Evolutionary conservation across 1,284 basidiomycete genomes (phyloP).

Genomic region (Trametes versicolor): DNA sequence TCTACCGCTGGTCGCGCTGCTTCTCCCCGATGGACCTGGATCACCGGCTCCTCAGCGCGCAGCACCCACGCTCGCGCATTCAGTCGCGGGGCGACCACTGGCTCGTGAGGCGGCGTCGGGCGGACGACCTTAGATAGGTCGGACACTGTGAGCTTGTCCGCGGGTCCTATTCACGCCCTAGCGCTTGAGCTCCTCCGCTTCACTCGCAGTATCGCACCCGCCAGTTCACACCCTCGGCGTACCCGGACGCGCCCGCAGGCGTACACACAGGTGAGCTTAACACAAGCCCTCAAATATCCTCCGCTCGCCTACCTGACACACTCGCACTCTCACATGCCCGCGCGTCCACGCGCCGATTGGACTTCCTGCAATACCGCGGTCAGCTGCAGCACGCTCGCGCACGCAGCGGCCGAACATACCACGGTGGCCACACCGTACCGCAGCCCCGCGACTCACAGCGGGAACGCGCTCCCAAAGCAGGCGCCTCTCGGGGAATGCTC

Average conservation of each 20-base stretch:
- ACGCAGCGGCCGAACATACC: slow-evolving; percentile 25
- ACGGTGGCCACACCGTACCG: slow-evolving; percentile 15
- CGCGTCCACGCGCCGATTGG: slow-evolving; percentile 8
- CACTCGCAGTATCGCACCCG: not conserved
- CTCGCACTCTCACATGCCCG: not conserved
- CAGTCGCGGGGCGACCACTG: not conserved
- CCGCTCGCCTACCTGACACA: not conserved
- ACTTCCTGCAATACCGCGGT: slow-evolving; percentile 22
- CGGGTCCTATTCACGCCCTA: not conserved
- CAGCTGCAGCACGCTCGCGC: slow-evolving; percentile 21
- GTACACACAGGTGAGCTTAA: not conserved
- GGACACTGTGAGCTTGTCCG: not conserved
- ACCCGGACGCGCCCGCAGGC: not conserved
- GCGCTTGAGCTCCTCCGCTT: not conserved
- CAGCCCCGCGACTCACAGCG: not conserved
- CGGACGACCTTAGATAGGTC: not conserved
- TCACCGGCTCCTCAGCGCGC: slow-evolving; percentile 15
- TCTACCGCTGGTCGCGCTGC: slow-evolving; percentile 23
- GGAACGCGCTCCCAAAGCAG: slow-evolving; percentile 22
- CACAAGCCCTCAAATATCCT: not conserved
- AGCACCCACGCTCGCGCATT: slow-evolving; percentile 2
- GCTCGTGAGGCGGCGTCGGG: not conserved
- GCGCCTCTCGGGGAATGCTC: slow-evolving; percentile 33
- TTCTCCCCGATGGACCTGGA: slow-evolving; percentile 32
- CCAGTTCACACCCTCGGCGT: not conserved